Percentiles rank a stretch among this genome's conserved stretches.
Evolutionary conservation across 108 stramenopile genomes (phyloP).

Genomic region (Pseudonitzschia multiseries): DNA sequence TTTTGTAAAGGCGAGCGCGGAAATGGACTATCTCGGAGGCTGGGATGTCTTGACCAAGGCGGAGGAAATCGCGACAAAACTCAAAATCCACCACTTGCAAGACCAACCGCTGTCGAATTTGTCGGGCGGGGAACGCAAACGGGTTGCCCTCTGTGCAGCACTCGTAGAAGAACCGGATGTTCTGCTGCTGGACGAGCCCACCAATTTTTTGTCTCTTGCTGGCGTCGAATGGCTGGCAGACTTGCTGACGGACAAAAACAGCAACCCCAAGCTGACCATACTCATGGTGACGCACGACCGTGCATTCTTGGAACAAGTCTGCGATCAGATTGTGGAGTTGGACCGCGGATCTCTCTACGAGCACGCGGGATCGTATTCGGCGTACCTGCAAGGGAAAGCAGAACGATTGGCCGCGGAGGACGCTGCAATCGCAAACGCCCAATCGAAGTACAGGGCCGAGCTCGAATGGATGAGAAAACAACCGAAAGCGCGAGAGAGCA

Average conservation of each 20-base stretch:
- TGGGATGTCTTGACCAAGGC: conserved; percentile 79
- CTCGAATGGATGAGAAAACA: conserved; percentile 89
- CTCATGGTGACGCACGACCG: conserved; percentile 97
- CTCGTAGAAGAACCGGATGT: conserved; percentile 82
- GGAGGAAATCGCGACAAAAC: conserved; percentile 72
- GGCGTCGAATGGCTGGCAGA: conserved; percentile 95
- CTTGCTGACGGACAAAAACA: conserved; percentile 43
- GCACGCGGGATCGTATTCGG: conserved; percentile 68
- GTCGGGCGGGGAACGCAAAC: conserved; percentile 81
- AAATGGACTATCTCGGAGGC: conserved; percentile 68
- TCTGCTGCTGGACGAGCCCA: conserved; percentile 81
- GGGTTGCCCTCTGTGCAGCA: conserved; percentile 82
- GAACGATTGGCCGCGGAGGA: conserved; percentile 73
- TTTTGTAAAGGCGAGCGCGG: conserved; percentile 61
- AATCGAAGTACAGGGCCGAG: conserved; percentile 56
- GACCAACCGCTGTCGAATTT: conserved; percentile 59
- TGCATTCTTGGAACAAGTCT: conserved; percentile 92
- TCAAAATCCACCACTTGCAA: conserved; percentile 67
- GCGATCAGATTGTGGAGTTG: conserved; percentile 73
- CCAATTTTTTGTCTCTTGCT: conserved; percentile 94
- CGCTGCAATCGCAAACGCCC: conserved; percentile 58
- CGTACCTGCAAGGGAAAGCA: conserved; percentile 69
- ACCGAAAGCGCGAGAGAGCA: conserved; percentile 64
- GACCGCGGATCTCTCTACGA: conserved; percentile 74
- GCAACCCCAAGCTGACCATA: conserved; percentile 78